These are phyloP conservation scores for Panicum virgatum DNA, from an alignment of 202 grass and related monocot genomes.

Conservation along the genomic window DNA sequence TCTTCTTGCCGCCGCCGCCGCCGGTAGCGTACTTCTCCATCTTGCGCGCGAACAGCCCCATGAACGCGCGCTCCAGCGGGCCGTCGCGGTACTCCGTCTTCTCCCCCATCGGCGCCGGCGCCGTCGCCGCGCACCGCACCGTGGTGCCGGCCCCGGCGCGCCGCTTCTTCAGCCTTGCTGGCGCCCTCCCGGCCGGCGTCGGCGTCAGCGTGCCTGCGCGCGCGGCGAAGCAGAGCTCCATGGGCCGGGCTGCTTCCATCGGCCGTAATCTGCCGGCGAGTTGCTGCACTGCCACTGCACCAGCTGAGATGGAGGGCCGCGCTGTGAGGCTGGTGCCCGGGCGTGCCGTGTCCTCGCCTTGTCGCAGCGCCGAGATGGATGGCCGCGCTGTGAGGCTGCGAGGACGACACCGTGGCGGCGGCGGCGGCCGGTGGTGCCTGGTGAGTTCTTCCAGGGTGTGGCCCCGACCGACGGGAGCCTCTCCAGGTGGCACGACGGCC, in stretches of 20 bases:
- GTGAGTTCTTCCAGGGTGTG: background rate
- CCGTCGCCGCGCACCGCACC: conserved; percentile 52
- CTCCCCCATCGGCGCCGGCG: conserved; percentile 83
- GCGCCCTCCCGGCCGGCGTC: background rate
- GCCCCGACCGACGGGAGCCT: too few species aligned
- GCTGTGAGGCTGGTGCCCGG: background rate
- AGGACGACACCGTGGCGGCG: conserved; percentile 35
- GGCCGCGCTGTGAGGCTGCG: conserved; percentile 31
- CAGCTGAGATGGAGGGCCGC: too few species aligned
- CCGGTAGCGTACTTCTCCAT: conserved; percentile 67
- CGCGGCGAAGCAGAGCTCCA: conserved; percentile 49
- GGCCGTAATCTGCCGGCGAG: background rate
- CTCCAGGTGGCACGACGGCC: conserved; percentile 21
- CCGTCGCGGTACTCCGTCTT: conserved; percentile 89
- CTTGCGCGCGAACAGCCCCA: conserved; percentile 82
- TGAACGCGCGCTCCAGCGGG: conserved; percentile 77
- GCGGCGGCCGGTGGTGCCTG: background rate
- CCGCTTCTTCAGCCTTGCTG: background rate
- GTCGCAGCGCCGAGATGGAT: background rate
- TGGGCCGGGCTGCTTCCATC: conserved; percentile 8
- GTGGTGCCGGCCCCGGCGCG: conserved; percentile 6
- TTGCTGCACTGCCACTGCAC: too few species aligned
- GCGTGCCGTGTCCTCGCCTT: background rate
- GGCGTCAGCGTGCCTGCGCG: conserved; percentile 10
- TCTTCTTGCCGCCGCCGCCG: background rate